A percentile compares a stretch with the other conserved stretches of the same genome.
Conservation (phyloP, 2,329 filamentous ascomycete genomes). For the Aureobasidium sp. region DNA sequence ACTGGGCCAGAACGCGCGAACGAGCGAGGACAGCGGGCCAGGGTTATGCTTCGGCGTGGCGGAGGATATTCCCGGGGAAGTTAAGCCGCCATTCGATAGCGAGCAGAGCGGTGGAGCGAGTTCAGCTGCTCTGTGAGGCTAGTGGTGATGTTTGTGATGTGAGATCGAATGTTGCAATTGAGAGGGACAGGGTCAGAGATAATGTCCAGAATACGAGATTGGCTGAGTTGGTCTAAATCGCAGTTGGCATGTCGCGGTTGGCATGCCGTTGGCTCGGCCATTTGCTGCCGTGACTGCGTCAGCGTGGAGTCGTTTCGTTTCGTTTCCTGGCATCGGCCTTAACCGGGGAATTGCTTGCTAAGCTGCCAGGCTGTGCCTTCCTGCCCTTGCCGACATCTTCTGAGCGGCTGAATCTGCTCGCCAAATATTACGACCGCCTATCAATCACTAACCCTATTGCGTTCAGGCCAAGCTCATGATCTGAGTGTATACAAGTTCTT, state of each 20-base stretch:
- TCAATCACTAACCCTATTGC: not conserved
- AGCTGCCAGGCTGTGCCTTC: not conserved
- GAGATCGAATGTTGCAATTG: not conserved
- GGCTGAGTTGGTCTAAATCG: not conserved
- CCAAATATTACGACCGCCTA: not conserved
- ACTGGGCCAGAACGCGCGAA: slow-evolving; percentile 7
- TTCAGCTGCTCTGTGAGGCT: not conserved
- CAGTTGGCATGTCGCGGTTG: not conserved
- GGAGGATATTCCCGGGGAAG: not conserved
- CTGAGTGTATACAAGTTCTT: not conserved
- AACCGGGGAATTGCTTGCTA: not conserved
- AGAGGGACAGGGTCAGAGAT: not conserved
- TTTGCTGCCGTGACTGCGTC: not conserved
- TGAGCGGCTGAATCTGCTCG: not conserved
- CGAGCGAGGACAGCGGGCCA: slow-evolving; percentile 12
- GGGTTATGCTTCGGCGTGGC: slow-evolving; percentile 13
- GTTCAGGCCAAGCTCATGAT: not conserved
- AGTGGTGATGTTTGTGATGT: not conserved
- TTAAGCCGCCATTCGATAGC: slow-evolving; percentile 2
- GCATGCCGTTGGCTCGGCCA: slow-evolving; percentile 1
- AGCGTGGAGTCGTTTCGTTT: slow-evolving; percentile 12
- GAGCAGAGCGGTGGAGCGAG: not conserved
- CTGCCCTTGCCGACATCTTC: not conserved
- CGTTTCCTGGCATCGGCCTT: not conserved
- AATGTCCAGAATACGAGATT: not conserved